phyloP scores from a whole-genome alignment of 1,284 basidiomycete genomes.

The Cystobasidium sp. region DNA sequence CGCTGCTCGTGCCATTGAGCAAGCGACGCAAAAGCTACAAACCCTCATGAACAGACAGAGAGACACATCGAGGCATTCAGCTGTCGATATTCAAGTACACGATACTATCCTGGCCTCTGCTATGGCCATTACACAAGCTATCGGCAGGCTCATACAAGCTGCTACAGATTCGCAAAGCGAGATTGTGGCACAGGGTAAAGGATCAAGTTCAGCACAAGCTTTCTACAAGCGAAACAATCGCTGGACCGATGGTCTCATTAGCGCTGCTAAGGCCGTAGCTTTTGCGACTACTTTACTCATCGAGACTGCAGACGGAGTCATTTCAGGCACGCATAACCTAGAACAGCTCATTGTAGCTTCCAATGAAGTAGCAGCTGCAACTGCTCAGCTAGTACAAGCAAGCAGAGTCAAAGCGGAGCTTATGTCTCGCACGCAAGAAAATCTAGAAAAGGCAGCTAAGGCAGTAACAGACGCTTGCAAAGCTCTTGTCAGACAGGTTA shows the following conservation, averaged over 20 bases:
- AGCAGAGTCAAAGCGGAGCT: conserved; percentile 97
- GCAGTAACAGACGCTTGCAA: conserved; percentile 99
- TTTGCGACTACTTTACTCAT: conserved; percentile 97
- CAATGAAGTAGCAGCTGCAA: conserved; percentile 95
- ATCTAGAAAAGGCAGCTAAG: conserved; percentile 93
- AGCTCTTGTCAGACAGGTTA: conserved; percentile 94
- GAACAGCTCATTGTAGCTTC: conserved; percentile 99
- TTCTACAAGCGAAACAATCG: conserved; percentile 99
- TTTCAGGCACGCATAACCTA: conserved; percentile 92
- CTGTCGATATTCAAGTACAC: conserved; percentile 93
- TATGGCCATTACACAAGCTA: conserved; percentile 92
- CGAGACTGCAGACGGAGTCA: conserved; percentile 95
- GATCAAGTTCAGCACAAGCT: conserved; percentile 83
- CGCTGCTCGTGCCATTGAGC: conserved; percentile 91
- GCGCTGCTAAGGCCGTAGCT: conserved; percentile 95
- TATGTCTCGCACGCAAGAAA: conserved; percentile 98
- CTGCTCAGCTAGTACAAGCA: conserved; percentile 96
- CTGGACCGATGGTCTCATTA: conserved; percentile 99
- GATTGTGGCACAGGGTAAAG: conserved; percentile 93
- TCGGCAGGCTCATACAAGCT: conserved; percentile 90
- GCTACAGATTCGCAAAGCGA: conserved; percentile 98
- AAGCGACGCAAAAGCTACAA: conserved; percentile 86
- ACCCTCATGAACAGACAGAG: conserved; percentile 86
- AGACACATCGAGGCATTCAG: conserved; percentile 79
- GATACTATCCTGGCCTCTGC: conserved; percentile 94